These are phyloP conservation scores for Penicillium bialowiezense DNA, from an alignment of 495 filamentous ascomycete species.

Conservation along the genomic window DNA sequence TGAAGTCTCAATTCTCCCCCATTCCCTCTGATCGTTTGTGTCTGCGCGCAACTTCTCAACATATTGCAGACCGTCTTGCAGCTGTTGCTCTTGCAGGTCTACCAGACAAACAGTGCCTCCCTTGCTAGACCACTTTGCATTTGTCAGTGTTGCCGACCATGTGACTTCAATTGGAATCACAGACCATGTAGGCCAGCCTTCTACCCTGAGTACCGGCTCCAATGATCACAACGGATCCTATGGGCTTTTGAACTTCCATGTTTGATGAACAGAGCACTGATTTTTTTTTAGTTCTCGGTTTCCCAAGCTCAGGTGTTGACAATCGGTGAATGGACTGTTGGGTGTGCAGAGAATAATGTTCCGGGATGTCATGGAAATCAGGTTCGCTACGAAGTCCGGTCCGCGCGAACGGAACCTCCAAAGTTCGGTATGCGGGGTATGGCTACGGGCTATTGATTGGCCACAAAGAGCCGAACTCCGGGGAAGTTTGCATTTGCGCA, in stretches of 20 bases:
- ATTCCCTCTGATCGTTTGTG: constrained; percentile 4
- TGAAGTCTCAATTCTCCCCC: constrained; percentile 18
- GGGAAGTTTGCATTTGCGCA: too few species aligned
- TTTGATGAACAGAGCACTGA: constrained; percentile 1
- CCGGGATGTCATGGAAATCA: too few species aligned
- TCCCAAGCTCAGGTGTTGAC: too few species aligned
- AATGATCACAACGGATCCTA: constrained; percentile 21
- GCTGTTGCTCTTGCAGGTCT: constrained; percentile 24
- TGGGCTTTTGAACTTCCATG: constrained; percentile 1
- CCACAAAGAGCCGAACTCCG: too few species aligned
- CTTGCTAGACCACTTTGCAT: constrained; percentile 32
- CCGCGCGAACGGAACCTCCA: too few species aligned
- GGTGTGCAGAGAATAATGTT: too few species aligned
- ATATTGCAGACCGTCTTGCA: constrained; percentile 19
- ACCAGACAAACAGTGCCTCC: constrained; percentile 31
- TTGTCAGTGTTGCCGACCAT: not conserved
- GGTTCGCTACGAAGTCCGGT: too few species aligned
- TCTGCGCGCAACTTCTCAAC: constrained; percentile 22
- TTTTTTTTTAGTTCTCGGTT: too few species aligned
- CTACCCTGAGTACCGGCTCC: constrained; percentile 40
- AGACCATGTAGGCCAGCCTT: constrained; percentile 40
- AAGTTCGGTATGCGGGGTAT: too few species aligned
- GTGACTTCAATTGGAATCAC: not conserved
- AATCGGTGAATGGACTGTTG: too few species aligned
- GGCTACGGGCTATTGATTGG: too few species aligned